phyloP scores from a whole-genome alignment of 2,329 filamentous ascomycete genomes.

The Knoxdaviesia capensis region DNA sequence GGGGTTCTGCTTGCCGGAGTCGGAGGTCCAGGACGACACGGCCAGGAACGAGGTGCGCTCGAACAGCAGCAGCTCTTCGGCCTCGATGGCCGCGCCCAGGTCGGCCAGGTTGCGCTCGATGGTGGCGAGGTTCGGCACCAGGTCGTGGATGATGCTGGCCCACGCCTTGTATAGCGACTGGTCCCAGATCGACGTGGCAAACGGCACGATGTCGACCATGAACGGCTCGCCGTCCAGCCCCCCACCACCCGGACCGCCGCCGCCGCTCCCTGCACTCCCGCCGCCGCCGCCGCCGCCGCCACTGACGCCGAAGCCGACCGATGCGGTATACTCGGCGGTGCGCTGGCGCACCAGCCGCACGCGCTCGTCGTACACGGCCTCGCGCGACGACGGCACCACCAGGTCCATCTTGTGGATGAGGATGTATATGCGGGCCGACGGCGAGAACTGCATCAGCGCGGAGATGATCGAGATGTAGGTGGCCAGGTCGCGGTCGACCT shows the following conservation, averaged over 20 bases:
- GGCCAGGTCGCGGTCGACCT: slow-evolving; percentile 80
- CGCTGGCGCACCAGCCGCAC: slow-evolving; percentile 58
- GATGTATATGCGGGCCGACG: slow-evolving; percentile 69
- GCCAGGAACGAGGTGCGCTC: slow-evolving; percentile 92
- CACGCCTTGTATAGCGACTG: slow-evolving; percentile 96
- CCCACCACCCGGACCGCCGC: slow-evolving; percentile 7
- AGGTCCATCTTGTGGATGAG: slow-evolving; percentile 99
- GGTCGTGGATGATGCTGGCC: slow-evolving; percentile 92
- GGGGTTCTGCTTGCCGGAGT: slow-evolving; percentile 58
- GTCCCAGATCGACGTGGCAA: slow-evolving; percentile 95
- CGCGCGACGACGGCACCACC: slow-evolving; percentile 59
- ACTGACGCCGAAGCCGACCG: slow-evolving; percentile 3
- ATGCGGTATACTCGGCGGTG: slow-evolving; percentile 30
- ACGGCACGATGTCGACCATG: slow-evolving; percentile 55
- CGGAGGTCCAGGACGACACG: slow-evolving; percentile 75
- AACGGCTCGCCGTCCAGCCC: not conserved
- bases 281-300: slow-evolving; percentile 11
- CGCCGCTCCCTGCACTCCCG: slow-evolving; percentile 7
- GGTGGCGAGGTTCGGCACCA: slow-evolving; percentile 79
- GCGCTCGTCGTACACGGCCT: slow-evolving; percentile 68
- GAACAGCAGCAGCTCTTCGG: slow-evolving; percentile 84
- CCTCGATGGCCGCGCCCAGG: slow-evolving; percentile 70
- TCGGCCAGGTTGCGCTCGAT: slow-evolving; percentile 75
- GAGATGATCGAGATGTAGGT: slow-evolving; percentile 84
- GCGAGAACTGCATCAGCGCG: slow-evolving; percentile 70